These are phyloP conservation scores for Chaetomidium leptoderma DNA, from an alignment of 495 filamentous ascomycete species.

Conservation along the genomic window DNA sequence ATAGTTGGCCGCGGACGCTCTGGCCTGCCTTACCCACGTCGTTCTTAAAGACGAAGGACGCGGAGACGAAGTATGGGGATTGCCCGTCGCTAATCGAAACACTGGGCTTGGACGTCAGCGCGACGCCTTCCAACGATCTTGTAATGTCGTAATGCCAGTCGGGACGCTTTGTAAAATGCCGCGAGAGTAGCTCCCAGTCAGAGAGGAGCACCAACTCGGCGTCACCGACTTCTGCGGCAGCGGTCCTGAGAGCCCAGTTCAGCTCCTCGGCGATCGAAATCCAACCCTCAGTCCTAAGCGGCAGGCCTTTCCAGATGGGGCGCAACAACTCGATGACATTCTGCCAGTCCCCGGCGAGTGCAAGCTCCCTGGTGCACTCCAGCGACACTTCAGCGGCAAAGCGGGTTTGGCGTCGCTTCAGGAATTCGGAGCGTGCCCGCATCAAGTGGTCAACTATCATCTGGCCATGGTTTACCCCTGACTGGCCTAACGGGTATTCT, in stretches of 20 bases:
- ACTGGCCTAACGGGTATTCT: conserved; percentile 58
- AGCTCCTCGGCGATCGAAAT: conserved; percentile 68
- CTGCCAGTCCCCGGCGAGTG: conserved; percentile 57
- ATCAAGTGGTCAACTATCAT: conserved; percentile 59
- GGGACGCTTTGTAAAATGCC: conserved; percentile 54
- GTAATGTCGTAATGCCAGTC: conserved; percentile 73
- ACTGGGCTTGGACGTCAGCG: conserved; percentile 54
- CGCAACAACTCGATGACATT: conserved; percentile 63
- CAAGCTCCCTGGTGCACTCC: conserved; percentile 64
- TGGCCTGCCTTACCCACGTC: conserved; percentile 82
- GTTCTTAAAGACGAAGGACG: conserved; percentile 68
- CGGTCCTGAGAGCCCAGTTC: conserved; percentile 68
- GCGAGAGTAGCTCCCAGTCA: conserved; percentile 79
- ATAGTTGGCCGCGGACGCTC: conserved; percentile 64
- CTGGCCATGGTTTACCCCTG: conserved; percentile 58
- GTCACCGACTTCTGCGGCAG: conserved; percentile 60
- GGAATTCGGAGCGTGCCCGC: conserved; percentile 61
- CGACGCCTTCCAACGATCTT: conserved; percentile 57
- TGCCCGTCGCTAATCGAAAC: conserved; percentile 64
- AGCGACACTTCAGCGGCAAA: conserved; percentile 65
- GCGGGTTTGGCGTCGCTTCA: conserved; percentile 57
- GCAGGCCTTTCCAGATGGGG: conserved; percentile 67
- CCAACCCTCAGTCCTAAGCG: conserved; percentile 79
- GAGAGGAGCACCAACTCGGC: conserved; percentile 64
- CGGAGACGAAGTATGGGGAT: conserved; percentile 63